Evolutionary conservation across 768 basidiomycete species (phyloP).

Genomic region (Amyloporia xantha): DNA sequence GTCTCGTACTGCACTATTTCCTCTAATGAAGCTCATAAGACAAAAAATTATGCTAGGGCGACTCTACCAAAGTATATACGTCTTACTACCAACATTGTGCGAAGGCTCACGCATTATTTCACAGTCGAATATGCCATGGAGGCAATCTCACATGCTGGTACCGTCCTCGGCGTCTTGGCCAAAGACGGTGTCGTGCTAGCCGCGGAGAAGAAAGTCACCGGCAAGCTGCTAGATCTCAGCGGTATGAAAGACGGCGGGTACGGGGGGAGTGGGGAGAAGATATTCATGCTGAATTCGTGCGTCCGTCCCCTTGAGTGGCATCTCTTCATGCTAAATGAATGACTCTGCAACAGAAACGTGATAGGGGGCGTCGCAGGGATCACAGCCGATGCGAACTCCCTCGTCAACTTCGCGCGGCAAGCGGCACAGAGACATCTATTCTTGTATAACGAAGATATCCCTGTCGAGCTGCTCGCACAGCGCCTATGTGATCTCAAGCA

Average conservation of each 20-base stretch:
- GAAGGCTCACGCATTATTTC: background rate
- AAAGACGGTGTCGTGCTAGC: conserved; percentile 89
- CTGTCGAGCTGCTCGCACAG: conserved; percentile 92
- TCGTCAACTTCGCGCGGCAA: conserved; percentile 89
- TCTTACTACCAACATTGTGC: background rate
- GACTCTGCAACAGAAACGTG: conserved; percentile 62
- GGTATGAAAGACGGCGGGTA: conserved; percentile 82
- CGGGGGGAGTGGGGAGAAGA: conserved; percentile 97
- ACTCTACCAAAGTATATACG: conserved; percentile 86
- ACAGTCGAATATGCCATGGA: conserved; percentile 99
- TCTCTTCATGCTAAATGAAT: background rate
- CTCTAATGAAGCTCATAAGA: background rate
- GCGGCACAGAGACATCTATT: conserved; percentile 87
- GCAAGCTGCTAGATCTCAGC: conserved; percentile 91
- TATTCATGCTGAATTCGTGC: conserved; percentile 89
- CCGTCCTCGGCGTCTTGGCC: conserved; percentile 88
- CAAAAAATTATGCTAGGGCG: conserved; percentile 53
- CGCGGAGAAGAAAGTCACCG: conserved; percentile 97
- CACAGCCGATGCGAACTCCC: conserved; percentile 95
- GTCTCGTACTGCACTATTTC: conserved; percentile 2
- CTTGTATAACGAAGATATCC: conserved; percentile 94
- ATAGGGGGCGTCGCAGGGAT: conserved; percentile 93
- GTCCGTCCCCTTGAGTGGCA: conserved; percentile 23
- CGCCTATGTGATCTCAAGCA: conserved; percentile 96
- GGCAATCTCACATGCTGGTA: conserved; percentile 93